Base-by-base conservation (phyloP, 805 yeast genomes). In the Yamadazyma olivae region DNA sequence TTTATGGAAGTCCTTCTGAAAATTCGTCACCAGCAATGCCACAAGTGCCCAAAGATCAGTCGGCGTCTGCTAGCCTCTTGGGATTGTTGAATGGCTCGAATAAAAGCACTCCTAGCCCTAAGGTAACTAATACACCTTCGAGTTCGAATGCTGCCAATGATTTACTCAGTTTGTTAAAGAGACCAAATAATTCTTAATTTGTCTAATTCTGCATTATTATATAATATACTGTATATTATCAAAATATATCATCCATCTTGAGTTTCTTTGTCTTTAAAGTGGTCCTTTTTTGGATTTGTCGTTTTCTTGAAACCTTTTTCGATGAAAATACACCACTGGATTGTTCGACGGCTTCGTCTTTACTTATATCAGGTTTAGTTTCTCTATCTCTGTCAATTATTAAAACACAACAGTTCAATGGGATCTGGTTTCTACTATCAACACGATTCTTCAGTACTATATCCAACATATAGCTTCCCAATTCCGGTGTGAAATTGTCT, bases 141-240 rank as follows among this genome's bases (percentile, higher is more conserved):
- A 20, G 36, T n/a, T 3, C 29, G 4, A 33, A 44, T 34, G 41
- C 61, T 14, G 55, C 54, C 6, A 46, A 39, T 17, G 55, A 48
- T 29, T 41, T 54, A 19, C 45, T 56, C n/a, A 45, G 41, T 36
- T 32, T 56, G 17, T 43, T 53, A 5, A 54, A 44, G 29, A 49
- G 53, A 20, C 50, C 43, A 25, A 29, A 18, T 14, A 19, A 25
- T 18, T 25, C 24, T 24, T 29, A 18, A 29, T 10, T 14, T 5
- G 6, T 17, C 13, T 7, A 10, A 19, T 18, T 15, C 6, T 13
- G n/a, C n/a, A n/a, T n/a, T n/a, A n/a, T n/a, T n/a, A n/a, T n/a
- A n/a, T n/a, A n/a, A n/a, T n/a, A n/a, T n/a, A n/a, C 19, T 21
- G 27, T 18, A 21, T 31, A 31, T 14, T 31, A 31, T 31, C 21